phyloP scores from a whole-genome alignment of 202 grass and related monocot species.

The Panicum virgatum region DNA sequence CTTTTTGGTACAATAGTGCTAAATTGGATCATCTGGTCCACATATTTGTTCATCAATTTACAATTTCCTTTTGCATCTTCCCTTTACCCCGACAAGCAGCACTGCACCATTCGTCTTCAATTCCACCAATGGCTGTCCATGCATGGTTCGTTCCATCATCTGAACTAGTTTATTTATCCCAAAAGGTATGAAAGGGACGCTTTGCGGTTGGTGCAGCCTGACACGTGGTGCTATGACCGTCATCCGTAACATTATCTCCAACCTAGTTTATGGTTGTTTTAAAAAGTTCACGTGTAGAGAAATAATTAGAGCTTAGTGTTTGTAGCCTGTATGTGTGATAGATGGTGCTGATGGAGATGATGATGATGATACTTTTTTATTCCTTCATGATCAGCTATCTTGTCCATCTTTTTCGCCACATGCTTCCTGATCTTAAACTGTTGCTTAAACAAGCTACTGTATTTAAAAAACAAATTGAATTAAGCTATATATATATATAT shows the following conservation, averaged over 20 bases:
- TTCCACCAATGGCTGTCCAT: slow-evolving; percentile 30
- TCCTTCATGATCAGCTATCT: slow-evolving; percentile 6
- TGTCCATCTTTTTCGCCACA: slow-evolving; percentile 38
- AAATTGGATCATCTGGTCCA: slow-evolving; percentile 10
- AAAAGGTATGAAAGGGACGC: not conserved
- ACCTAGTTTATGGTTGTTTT: slow-evolving; percentile 17
- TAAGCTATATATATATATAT: no score
- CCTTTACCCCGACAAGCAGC: slow-evolving; percentile 31
- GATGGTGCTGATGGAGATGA: not conserved
- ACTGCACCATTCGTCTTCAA: not conserved
- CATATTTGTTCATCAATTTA: slow-evolving; percentile 25
- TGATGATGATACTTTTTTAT: slow-evolving; percentile 37
- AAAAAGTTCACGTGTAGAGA: slow-evolving; percentile 30
- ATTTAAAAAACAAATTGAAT: not conserved
- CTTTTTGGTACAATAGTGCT: slow-evolving; percentile 15
- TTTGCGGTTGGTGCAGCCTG: slow-evolving; percentile 7
- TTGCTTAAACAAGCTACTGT: slow-evolving; percentile 3
- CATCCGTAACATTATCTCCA: slow-evolving; percentile 32
- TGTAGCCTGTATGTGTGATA: not conserved
- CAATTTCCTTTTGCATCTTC: not conserved
- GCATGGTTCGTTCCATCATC: slow-evolving; percentile 14
- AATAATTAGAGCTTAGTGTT: slow-evolving; percentile 20
- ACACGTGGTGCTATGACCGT: slow-evolving; percentile 31
- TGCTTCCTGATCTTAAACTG: slow-evolving; percentile 14
- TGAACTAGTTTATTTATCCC: slow-evolving; percentile 34